Evolutionary conservation across 768 basidiomycete genomes (phyloP).

Genomic region (Tubosaeta sp.): DNA sequence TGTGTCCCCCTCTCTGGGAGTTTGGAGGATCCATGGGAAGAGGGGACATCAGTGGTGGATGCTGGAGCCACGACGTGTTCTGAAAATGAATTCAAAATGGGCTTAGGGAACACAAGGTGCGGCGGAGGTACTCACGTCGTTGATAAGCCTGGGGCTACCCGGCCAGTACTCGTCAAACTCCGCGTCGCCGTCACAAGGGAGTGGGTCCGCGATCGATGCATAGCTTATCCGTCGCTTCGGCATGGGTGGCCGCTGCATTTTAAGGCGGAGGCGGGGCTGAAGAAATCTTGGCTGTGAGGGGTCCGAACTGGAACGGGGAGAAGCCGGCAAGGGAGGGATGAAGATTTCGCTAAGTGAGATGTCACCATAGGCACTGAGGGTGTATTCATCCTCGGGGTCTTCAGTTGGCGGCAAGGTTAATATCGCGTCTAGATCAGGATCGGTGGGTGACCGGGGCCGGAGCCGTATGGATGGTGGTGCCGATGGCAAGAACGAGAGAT

Average conservation of each 20-base stretch:
- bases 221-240: constrained; percentile 20
- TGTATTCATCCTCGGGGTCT: constrained; percentile 34
- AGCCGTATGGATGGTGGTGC: background rate
- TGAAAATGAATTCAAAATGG: background rate
- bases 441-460: background rate
- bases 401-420: background rate
- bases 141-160: constrained; percentile 8
- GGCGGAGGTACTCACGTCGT: constrained; percentile 10
- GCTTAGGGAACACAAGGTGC: background rate
- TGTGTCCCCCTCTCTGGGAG: background rate
- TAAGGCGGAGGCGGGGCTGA: constrained; percentile 23
- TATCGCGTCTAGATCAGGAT: background rate
- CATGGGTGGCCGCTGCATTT: constrained; percentile 25
- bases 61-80: constrained; percentile 10
- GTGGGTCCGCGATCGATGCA: constrained; percentile 7
- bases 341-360: constrained; percentile 38
- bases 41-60: constrained; percentile 12
- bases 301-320: background rate
- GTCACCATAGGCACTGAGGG: constrained; percentile 42
- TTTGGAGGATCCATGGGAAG: background rate
- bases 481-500: background rate
- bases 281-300: background rate
- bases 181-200: background rate
- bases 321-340: constrained; percentile 26
- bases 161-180: constrained; percentile 11